Percentiles rank a stretch among this genome's conserved stretches.
These are phyloP conservation scores for Favolaschia claudopus DNA, from an alignment of 768 basidiomycete genomes.

Conservation along the genomic window DNA sequence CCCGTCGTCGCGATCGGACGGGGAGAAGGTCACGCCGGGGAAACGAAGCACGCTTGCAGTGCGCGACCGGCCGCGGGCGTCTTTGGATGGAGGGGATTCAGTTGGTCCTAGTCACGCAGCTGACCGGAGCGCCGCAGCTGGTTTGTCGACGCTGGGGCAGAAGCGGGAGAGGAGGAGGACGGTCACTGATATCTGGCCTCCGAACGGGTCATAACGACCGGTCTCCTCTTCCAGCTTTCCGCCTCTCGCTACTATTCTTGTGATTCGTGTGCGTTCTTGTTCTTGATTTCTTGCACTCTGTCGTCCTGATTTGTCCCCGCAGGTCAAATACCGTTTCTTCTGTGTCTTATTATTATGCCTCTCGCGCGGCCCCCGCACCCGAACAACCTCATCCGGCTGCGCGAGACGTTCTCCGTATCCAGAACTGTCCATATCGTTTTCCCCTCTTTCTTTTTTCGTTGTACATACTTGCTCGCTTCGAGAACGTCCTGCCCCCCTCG, in stretches of 20 bases:
- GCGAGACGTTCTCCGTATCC: constrained; percentile 1
- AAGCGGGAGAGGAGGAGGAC: constrained; percentile 51
- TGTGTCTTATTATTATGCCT: constrained; percentile 15
- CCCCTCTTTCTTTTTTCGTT: constrained; percentile 7
- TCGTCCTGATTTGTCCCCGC: not conserved
- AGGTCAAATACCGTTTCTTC: constrained; percentile 4
- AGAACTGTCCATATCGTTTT: constrained; percentile 14
- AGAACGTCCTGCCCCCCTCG: not conserved
- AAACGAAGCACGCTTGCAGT: constrained; percentile 47
- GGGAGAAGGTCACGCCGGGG: constrained; percentile 59
- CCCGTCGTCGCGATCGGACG: constrained; percentile 46
- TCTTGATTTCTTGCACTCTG: not conserved
- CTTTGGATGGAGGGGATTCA: constrained; percentile 51
- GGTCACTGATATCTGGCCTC: constrained; percentile 55
- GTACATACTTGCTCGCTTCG: constrained; percentile 9
- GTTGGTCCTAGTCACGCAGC: constrained; percentile 41
- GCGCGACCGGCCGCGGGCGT: constrained; percentile 46
- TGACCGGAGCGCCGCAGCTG: constrained; percentile 49
- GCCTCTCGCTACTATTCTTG: constrained; percentile 14
- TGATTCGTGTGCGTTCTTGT: constrained; percentile 19
- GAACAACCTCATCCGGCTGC: not conserved
- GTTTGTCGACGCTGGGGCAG: constrained; percentile 31
- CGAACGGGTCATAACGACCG: constrained; percentile 17
- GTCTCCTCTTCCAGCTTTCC: not conserved
- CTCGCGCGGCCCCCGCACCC: not conserved